Base-by-base conservation (phyloP, 768 basidiomycete species). In the Dentipellis sp. region DNA sequence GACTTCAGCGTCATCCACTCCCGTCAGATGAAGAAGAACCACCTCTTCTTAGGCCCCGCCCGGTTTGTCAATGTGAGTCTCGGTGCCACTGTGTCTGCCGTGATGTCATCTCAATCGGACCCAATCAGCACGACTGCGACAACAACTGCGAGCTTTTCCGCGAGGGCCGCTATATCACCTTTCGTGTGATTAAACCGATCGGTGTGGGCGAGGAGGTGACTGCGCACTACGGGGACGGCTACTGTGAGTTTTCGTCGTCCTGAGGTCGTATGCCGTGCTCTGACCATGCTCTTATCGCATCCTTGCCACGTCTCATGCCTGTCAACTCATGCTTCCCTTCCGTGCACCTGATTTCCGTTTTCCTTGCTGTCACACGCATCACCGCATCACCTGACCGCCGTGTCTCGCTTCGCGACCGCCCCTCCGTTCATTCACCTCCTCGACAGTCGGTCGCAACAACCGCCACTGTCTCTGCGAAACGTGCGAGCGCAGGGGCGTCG, bases 1-100 rank as follows among this genome's bases (percentile, higher is more conserved):
- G 91, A 93, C 68, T 93, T 93, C 67, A 91, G 88, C 68, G 91
- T 93, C 65, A 91, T 93, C 53, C 90, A 92, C 69, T 91, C 89
- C 36, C 88, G 86, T 65, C 88, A 89, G 69, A 86, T 90, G 80
- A 92, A 92, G 76, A 90, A 89, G 72, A 93, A 91, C 64, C 89
- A 92, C 72, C 75, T 93, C 65, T 92, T 93, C 74, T 74, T 93
- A 67, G 91, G 91, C 10, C 91, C 91, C 52, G 91, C 91, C 71
- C 86, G 91, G 66, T 93, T 93, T 73, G 91, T 93, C 59, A 93
- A 93, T 67, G 91, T 92, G 70, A 78, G 88, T 72, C 49, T 39
- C 52, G 52, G 23, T 21, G 37, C 42, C 36, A 53, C 48, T 57
- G 42, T 46, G n/a, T 39, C 50, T 51, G 34, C 57, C 36, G 52